Evolutionary conservation across 495 filamentous ascomycete genomes (phyloP).

Genomic region (Amphirosellinia nigrospora): DNA sequence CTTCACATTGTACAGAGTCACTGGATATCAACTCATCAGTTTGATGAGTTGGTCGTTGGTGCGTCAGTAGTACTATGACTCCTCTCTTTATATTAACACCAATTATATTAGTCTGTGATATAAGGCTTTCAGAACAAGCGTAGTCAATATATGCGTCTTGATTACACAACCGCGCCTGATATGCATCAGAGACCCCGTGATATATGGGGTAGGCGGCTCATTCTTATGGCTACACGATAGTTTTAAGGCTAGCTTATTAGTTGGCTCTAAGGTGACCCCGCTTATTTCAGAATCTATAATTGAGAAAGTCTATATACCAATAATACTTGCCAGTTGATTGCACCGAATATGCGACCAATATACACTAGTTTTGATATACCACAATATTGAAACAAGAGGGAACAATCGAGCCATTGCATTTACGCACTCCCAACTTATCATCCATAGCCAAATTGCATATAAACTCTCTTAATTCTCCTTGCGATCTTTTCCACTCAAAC

Average conservation of each 20-base stretch:
- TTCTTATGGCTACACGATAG: too few species aligned
- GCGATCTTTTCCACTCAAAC: not conserved
- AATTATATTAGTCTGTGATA: not conserved
- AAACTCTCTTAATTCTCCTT: not conserved
- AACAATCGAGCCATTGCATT: not conserved
- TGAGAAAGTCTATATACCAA: not conserved
- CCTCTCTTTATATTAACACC: not conserved
- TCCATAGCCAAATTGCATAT: not conserved
- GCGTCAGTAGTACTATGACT: not conserved
- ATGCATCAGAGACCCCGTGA: too few species aligned
- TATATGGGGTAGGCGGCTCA: too few species aligned
- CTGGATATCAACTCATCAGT: not conserved
- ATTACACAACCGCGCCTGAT: not conserved
- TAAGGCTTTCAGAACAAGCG: not conserved
- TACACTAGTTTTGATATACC: not conserved
- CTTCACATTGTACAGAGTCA: not conserved
- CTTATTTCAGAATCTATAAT: not conserved
- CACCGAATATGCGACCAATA: not conserved
- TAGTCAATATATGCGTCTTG: not conserved
- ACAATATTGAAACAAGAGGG: not conserved
- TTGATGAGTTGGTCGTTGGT: not conserved
- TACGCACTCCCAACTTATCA: not conserved
- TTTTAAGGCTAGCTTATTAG: too few species aligned
- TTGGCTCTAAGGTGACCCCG: too few species aligned
- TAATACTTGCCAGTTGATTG: not conserved